phyloP scores from a whole-genome alignment of 2,329 filamentous ascomycete genomes.

The Trichoderma atroviride region DNA sequence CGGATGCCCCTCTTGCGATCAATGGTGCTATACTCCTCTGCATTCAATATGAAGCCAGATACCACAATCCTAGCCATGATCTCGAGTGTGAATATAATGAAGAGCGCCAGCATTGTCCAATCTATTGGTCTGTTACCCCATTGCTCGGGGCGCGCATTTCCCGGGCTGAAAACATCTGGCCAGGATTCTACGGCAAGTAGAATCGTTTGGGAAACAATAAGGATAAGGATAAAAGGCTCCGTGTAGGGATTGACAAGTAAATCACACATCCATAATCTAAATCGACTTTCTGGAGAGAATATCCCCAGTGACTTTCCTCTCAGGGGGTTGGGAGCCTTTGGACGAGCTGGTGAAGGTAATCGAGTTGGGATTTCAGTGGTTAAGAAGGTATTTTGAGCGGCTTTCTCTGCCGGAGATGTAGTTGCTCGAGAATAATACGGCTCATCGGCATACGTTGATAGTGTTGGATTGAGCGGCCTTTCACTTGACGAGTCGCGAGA shows the following conservation, averaged over 20 bases:
- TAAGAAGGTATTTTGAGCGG: constrained; percentile 28
- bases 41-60: constrained; percentile 89
- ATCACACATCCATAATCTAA: constrained; percentile 77
- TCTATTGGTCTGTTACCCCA: constrained; percentile 76
- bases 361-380: constrained; percentile 27
- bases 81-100: constrained; percentile 88
- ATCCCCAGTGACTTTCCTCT: constrained; percentile 84
- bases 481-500: constrained; percentile 50
- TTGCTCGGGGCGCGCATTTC: constrained; percentile 58
- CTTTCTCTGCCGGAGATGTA: constrained; percentile 52
- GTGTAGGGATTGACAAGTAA: constrained; percentile 82
- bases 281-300: constrained; percentile 74
- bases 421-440: constrained; percentile 56
- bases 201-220: constrained; percentile 87
- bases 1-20: constrained; percentile 75
- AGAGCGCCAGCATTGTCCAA: constrained; percentile 79
- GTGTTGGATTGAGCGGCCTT: constrained; percentile 33
- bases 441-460: constrained; percentile 49
- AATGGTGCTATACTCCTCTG: constrained; percentile 87
- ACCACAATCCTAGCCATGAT: constrained; percentile 83
- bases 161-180: constrained; percentile 66
- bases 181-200: constrained; percentile 85
- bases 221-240: constrained; percentile 80
- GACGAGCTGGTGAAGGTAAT: constrained; percentile 25
- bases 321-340: constrained; percentile 66